A percentile compares a stretch with the other conserved stretches of the same genome.
These are phyloP conservation scores for Kazachstania kunashirensis DNA, from an alignment of 805 yeast genomes.

Conservation along the genomic window DNA sequence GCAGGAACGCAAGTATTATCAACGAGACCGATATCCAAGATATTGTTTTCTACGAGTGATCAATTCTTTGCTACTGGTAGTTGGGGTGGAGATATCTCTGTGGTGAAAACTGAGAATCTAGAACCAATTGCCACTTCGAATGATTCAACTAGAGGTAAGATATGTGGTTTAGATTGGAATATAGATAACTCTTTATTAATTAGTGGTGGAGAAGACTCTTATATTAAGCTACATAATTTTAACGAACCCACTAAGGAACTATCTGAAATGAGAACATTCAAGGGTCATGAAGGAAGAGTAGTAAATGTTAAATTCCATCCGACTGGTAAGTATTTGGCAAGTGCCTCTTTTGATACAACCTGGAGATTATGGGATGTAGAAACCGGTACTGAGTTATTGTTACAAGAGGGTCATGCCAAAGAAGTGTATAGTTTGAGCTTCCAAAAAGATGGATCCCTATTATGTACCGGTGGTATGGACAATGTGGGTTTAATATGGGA, in stretches of 20 bases:
- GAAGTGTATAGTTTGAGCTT: slow-evolving; percentile 54
- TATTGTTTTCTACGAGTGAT: slow-evolving; percentile 34
- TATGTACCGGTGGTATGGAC: slow-evolving; percentile 74
- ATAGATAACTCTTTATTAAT: slow-evolving; percentile 27
- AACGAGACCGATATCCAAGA: slow-evolving; percentile 56
- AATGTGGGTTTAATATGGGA: slow-evolving; percentile 76
- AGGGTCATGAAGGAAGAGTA: slow-evolving; percentile 50
- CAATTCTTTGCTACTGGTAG: slow-evolving; percentile 51
- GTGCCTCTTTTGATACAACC: slow-evolving; percentile 75
- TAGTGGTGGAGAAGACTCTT: slow-evolving; percentile 40
- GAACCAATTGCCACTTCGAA: slow-evolving; percentile 15
- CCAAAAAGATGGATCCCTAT: slow-evolving; percentile 69
- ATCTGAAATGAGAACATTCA: slow-evolving; percentile 16
- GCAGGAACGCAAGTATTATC: slow-evolving; percentile 65
- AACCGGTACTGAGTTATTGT: slow-evolving; percentile 39
- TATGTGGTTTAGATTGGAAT: slow-evolving; percentile 64
- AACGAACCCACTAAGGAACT: slow-evolving; percentile 11
- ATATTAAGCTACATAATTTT: slow-evolving; percentile 31
- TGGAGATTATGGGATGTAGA: slow-evolving; percentile 82
- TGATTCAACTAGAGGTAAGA: slow-evolving; percentile 44
- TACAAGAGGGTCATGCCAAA: slow-evolving; percentile 81
- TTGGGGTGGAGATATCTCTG: slow-evolving; percentile 68
- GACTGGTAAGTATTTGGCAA: slow-evolving; percentile 41
- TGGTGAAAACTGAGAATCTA: slow-evolving; percentile 37
- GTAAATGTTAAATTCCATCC: slow-evolving; percentile 61